A percentile compares a stretch with the other conserved stretches of the same genome.
Evolutionary conservation across 2,329 filamentous ascomycete genomes (phyloP).

Genomic region (Penicillium sp.): DNA sequence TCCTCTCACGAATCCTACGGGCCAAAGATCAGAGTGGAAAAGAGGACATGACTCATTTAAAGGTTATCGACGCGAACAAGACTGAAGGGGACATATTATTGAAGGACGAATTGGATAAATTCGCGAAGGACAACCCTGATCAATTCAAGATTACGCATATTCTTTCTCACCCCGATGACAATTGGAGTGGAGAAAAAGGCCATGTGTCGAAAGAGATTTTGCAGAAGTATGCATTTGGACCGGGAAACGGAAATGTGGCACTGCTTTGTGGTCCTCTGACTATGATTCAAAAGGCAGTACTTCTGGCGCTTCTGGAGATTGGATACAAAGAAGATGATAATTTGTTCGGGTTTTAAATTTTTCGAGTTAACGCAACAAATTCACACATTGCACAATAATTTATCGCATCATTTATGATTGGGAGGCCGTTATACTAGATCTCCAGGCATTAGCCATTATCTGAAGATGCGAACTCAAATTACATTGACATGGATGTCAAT

Average conservation of each 20-base stretch:
- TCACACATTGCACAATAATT: too few relatives aligned
- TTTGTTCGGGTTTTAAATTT: constrained; percentile 43
- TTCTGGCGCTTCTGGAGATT: constrained; percentile 54
- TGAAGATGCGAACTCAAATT: too few relatives aligned
- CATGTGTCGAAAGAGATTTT: not conserved
- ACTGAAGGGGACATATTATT: not conserved
- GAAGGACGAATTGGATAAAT: not conserved
- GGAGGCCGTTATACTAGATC: too few relatives aligned
- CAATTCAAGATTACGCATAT: not conserved
- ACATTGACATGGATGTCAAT: too few relatives aligned
- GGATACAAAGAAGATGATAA: constrained; percentile 53
- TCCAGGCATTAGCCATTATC: too few relatives aligned
- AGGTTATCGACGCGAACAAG: constrained; percentile 13
- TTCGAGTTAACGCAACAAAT: too few relatives aligned
- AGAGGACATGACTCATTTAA: constrained; percentile 42
- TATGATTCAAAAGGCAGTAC: constrained; percentile 57
- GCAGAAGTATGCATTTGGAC: constrained; percentile 20
- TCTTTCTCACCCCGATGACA: not conserved
- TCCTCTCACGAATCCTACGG: constrained; percentile 51
- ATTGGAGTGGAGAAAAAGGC: not conserved
- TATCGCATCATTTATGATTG: too few relatives aligned
- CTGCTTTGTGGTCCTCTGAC: constrained; percentile 57
- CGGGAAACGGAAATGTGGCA: constrained; percentile 46
- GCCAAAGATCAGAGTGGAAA: constrained; percentile 44
- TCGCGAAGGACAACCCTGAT: not conserved